Evolutionary conservation across 306 rosid genomes (phyloP), one percentile per base, ranked within the genome.

Genomic region (Castanea sativa): DNA sequence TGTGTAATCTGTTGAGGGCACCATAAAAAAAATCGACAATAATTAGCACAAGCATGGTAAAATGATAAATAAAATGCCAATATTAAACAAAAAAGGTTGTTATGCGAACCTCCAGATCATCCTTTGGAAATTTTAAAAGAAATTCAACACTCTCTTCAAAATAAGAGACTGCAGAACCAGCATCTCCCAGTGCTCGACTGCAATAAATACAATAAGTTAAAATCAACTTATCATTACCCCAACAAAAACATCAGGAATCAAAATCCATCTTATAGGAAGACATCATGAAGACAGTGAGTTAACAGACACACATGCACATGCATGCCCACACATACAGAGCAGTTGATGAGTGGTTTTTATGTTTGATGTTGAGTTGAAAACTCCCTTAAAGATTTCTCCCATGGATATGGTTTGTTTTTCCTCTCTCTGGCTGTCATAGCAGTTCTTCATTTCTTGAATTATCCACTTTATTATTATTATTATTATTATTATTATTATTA

Each of bases 171-270:
- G 99, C 96, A 23, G 97, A 89, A 76, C 80, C 77, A 69, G 94
- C 80, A 76, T 96, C 98, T 35, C 96, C 97, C 74, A 90, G 89
- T 74, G 97, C 92, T 74, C 97, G 98, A 85, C 99, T 91, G 94
- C 87, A 85, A 49, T 43, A 79, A 81, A 69, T 8, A 80, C 19
- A 45, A 69, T 18, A 45, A 69, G 71, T 78, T 1, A 52, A 61
- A 55, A 74, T 20, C 75, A 64, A 43, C 35, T 58, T 41, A 23
- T 68, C 68, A 71, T 58, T 49, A 21, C 71, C 68, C 73, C 29
- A 83, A 43, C 55, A 69, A 75, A 74, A 53, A 81, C 15, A 71
- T 73, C 74, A 45, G 5, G 49, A 20, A 58, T 49, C 76, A 19
- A 74, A 61, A 70, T 55, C 35, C 64, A 49, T 52, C 52, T 78